Evolutionary conservation across 2,329 filamentous ascomycete species (phyloP).

Genomic region (Thielaviopsis euricoi): DNA sequence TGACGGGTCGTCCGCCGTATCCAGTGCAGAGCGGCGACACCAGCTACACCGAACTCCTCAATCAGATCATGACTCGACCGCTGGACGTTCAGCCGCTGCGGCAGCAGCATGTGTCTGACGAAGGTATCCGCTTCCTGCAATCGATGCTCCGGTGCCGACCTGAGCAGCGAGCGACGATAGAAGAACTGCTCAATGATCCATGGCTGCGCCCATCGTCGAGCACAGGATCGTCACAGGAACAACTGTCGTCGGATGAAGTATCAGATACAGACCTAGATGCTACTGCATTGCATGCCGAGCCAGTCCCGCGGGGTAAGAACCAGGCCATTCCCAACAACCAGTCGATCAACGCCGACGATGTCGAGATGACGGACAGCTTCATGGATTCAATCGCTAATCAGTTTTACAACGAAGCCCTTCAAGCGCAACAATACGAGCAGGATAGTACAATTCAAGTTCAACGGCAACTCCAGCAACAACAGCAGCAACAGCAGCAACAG

Average conservation of each 20-base stretch:
- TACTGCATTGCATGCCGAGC: slow-evolving; percentile 18
- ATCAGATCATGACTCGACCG: slow-evolving; percentile 68
- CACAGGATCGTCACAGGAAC: slow-evolving; percentile 15
- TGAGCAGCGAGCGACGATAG: slow-evolving; percentile 55
- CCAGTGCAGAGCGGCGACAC: slow-evolving; percentile 58
- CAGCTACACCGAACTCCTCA: slow-evolving; percentile 62
- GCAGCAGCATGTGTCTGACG: slow-evolving; percentile 39
- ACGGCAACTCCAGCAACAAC: not conserved
- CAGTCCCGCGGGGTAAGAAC: slow-evolving; percentile 1
- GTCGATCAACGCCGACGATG: slow-evolving; percentile 6
- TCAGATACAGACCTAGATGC: slow-evolving; percentile 40
- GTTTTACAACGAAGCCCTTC: not conserved
- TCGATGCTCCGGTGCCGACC: slow-evolving; percentile 75
- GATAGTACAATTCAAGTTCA: not conserved
- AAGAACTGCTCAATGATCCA: slow-evolving; percentile 49
- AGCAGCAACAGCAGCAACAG: not conserved
- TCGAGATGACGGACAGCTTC: slow-evolving; percentile 10
- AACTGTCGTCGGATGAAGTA: slow-evolving; percentile 42
- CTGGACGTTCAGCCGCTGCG: slow-evolving; percentile 51
- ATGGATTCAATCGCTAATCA: slow-evolving; percentile 5
- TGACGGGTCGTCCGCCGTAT: slow-evolving; percentile 70
- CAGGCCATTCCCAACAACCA: not conserved
- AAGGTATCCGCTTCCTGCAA: slow-evolving; percentile 56
- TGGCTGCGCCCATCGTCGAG: slow-evolving; percentile 43
- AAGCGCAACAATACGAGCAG: not conserved